Evolutionary conservation across 1,284 basidiomycete species (phyloP), one percentile per base, ranked within the genome.

Genomic region (Marasmius tenuissimus): DNA sequence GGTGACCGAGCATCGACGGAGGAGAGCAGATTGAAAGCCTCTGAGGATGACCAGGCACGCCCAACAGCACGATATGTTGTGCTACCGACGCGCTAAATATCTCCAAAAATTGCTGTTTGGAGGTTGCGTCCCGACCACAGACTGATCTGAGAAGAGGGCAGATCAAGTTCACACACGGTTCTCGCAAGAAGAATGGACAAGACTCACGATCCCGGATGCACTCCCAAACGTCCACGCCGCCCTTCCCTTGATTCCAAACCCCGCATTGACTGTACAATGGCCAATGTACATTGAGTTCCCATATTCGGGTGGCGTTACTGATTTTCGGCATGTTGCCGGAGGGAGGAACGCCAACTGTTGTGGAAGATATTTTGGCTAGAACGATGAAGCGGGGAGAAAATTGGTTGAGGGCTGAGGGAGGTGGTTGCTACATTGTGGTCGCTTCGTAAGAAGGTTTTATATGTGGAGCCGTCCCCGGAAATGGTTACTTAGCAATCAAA

Each of bases 181-280:
- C 52, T 37, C 18, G 52, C n/a, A 18, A 16, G 20, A 34, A 11
- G 10, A 33, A 12, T 4, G 12, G 4, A 34, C 8, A 37, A 16
- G 54, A 80, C 88, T 74, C 72, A 89, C 88, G 88, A 67, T 84
- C 79, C 71, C 78, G 73, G 56, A 89, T 77, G 68, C 88, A 90
- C 68, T 90, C 87, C 87, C 87, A 90, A 59, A 90, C 81, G 62
- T 88, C 86, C 48, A 90, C 88, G 39, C 86, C 82, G 53, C 83
- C 81, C 56, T 81, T 78, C 70, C 80, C 81, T 27, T 82, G 73
- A 72, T 89, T 85, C 88, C 87, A 90, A 18, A 86, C 78, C 57
- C 83, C 84, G 70, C 88, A 90, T 69, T 90, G 88, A 61, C 83
- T 82, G 70, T 82, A 80, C 51, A 85, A 64, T 40, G 79, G 67